Evolutionary conservation across 208 protist genomes (phyloP).

Genomic region (Novymonas esmeraldas): DNA sequence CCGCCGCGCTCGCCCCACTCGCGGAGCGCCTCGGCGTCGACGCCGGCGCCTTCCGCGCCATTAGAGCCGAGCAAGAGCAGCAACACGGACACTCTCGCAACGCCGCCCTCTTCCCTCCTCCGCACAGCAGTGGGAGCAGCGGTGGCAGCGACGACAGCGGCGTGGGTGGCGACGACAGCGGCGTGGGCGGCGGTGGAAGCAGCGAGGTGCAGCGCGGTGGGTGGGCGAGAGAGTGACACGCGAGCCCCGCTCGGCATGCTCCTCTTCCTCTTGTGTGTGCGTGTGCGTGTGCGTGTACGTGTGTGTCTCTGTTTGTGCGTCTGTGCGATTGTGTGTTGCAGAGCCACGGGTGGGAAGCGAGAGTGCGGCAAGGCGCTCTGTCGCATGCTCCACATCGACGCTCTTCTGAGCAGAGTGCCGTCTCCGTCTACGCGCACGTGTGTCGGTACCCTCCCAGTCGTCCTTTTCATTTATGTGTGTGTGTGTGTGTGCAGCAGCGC

Average conservation of each 20-base stretch:
- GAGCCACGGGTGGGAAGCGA: no score
- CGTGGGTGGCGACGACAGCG: neutral
- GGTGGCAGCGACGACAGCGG: neutral
- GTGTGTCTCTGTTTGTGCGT: neutral
- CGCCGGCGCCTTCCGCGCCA: conserved; percentile 26
- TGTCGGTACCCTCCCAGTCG: neutral
- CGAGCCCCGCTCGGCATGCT: no score
- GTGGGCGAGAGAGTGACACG: neutral
- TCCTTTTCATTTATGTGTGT: no score
- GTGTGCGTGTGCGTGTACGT: neutral
- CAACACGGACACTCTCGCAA: conserved; percentile 1
- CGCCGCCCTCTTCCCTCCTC: conserved; percentile 7
- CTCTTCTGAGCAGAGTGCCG: neutral
- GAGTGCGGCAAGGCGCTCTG: no score
- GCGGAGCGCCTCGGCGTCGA: conserved; percentile 42
- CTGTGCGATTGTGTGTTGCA: neutral
- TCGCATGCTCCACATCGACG: no score
- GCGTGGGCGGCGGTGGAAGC: no score
- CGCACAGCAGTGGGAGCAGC: conserved; percentile 6
- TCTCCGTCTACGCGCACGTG: neutral
- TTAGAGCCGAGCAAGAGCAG: conserved; percentile 1
- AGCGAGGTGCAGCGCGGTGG: no score
- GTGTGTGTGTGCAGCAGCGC: no score
- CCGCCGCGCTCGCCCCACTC: conserved; percentile 27
- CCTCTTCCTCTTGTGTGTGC: no score